Evolutionary conservation across 148 eudicot genomes (phyloP), one percentile per base, ranked within the genome.

Genomic region (Persicaria maculosa): DNA sequence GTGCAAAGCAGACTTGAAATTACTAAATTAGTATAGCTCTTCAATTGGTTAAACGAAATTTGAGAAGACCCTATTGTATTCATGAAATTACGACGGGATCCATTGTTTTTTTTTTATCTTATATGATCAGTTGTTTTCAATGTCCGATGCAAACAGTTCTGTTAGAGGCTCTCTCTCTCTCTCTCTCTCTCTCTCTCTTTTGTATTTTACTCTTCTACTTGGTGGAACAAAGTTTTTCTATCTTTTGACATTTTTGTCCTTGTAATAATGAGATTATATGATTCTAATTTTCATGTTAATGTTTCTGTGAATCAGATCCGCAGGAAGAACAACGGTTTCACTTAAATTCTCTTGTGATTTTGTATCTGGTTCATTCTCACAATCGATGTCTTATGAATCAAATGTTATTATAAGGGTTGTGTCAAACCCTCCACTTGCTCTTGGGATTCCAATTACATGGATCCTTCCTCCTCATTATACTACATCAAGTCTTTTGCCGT

Each of bases 391-490:
- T 44, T 93, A 93, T 71, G 83, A 77, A 76, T 90, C 98, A 53
- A 79, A 86, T 65, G 48, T 87, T 48, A 76, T 88, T 65, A 64
- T 93, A 64, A 79, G 74, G 77, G 98, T 93, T 57, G 86, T 93
- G 69, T 76, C 98, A 65, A 89, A 91, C 77, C 98, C 86, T 79
- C 93, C 98, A 53, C 92, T 93, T 79, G 87, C 98, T 79, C 90
- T 80, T 72, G 98, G 97, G 79, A 82, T 84, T 77, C 86, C 92
- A 47, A 78, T 86, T n/a, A 93, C 98, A 46, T 93, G 98, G 98
- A 77, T 89, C 80, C 94, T 93, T 72, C 98, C 98, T 78, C 89
- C 97, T 68, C 84, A 91, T 82, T 89, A 93, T 81, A 88, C 84
- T 68, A 77, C 98, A 40, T 85, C 98, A 19, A 84, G 79, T 74